Evolutionary conservation across 345 rosid species (phyloP).

Genomic region (Boechera stricta): DNA sequence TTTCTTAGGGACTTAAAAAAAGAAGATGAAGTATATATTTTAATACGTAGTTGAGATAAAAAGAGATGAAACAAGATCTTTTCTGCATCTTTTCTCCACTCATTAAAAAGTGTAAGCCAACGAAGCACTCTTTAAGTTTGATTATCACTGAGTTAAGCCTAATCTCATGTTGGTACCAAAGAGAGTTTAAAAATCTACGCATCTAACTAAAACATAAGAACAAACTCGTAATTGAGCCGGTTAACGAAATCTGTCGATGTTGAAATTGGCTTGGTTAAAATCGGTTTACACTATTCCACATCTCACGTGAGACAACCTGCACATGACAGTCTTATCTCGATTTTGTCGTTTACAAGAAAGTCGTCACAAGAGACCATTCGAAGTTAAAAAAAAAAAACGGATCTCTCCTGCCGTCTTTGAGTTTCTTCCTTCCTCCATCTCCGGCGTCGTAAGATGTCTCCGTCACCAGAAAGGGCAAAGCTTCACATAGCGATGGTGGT

Average conservation of each 20-base stretch:
- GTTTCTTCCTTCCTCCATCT: not conserved
- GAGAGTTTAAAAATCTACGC: not conserved
- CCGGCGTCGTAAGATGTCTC: conserved; percentile 18
- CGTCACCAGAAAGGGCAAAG: conserved; percentile 53
- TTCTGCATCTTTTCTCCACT: conserved; percentile 40
- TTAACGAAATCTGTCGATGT: not conserved
- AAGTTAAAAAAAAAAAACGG: not conserved
- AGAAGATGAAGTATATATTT: conserved; percentile 25
- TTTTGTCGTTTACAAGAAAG: conserved; percentile 35
- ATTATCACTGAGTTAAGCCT: not conserved
- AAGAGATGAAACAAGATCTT: conserved; percentile 42
- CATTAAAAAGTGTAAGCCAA: conserved; percentile 34
- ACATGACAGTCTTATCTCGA: conserved; percentile 38
- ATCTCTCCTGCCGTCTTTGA: conserved; percentile 27
- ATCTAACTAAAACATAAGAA: not conserved
- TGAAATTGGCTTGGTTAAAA: conserved; percentile 7
- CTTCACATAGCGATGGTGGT: conserved; percentile 69
- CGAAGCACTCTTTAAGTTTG: conserved; percentile 29
- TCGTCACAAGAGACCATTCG: conserved; percentile 3
- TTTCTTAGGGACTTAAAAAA: not conserved
- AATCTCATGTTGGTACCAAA: not conserved
- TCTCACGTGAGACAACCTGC: conserved; percentile 32
- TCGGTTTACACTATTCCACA: not conserved
- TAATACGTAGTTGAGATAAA: conserved; percentile 21
- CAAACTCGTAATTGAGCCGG: not conserved